These are phyloP conservation scores for Pythium phragmitis DNA, from an alignment of 352 stramenopile genomes.

Conservation along the genomic window DNA sequence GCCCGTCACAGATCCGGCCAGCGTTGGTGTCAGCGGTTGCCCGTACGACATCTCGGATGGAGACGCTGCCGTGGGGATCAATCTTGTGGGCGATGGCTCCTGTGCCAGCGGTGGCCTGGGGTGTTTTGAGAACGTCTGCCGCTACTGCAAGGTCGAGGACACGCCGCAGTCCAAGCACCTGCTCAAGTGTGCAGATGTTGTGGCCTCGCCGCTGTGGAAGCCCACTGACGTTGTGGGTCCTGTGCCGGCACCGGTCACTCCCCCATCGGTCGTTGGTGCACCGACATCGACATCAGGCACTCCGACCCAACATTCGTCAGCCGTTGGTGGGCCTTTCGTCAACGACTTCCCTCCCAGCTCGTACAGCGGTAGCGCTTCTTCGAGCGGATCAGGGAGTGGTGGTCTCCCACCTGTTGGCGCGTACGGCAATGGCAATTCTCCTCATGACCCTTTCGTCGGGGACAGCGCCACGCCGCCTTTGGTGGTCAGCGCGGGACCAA, in stretches of 20 bases:
- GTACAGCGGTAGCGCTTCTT: too few species aligned
- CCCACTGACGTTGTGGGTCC: constrained; percentile 7
- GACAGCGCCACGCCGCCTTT: too few species aligned
- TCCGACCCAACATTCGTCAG: neutral
- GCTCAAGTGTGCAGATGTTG: neutral
- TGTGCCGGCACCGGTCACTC: too few species aligned
- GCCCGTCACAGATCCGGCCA: neutral
- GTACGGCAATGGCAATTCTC: too few species aligned
- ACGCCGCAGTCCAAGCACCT: constrained; percentile 4
- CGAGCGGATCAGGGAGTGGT: too few species aligned
- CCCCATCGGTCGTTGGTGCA: too few species aligned
- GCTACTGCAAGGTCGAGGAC: constrained; percentile 14
- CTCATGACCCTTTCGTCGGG: too few species aligned
- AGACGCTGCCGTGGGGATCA: constrained; percentile 22
- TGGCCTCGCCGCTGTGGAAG: neutral
- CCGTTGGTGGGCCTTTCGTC: neutral
- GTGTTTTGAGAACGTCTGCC: constrained; percentile 20
- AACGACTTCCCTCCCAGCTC: too few species aligned
- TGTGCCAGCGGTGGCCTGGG: constrained; percentile 24
- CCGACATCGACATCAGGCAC: neutral
- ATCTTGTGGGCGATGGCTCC: constrained; percentile 12
- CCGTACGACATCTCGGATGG: neutral
- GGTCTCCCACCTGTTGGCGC: too few species aligned
- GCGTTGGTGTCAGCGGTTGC: neutral
- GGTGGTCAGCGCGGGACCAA: too few species aligned